Evolutionary conservation across 139 green algal genomes (phyloP), one percentile per base, ranked within the genome.

Genomic region (Micractinium sp.): DNA sequence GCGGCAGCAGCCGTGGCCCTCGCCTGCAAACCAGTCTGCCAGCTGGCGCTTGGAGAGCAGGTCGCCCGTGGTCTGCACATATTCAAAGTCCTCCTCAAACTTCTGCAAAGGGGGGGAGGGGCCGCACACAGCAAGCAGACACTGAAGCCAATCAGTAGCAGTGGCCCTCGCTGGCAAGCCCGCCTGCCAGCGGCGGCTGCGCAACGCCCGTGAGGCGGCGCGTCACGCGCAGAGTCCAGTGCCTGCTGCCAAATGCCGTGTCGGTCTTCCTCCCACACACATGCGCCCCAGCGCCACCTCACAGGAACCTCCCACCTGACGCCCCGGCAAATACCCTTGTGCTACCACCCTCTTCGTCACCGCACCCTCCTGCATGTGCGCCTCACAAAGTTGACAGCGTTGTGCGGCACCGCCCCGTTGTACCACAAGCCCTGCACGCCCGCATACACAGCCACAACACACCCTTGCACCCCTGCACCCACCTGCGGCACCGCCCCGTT

Each of bases 61-160:
- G 18, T 36, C 5, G 25, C 86, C 86, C 18, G 29, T 83, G 74
- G 61, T n/a, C 27, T 61, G 60, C 60, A 89, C 86, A 25, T 89
- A 83, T 36, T 89, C 86, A 47, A 85, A 89, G 5, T 56, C 47
- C 12, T 29, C 18, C 14, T 47, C 81, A 23, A 86, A 35, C 33
- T 31, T 33, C 67, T 88, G 67, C 27, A 53, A 27, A 5, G 63
- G 31, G 20, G 35, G 25, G 33, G 0, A 1, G 25, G 33, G 19
- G 29, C 73, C 7, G 13, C 31, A 47, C 29, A 41, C 5, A 31
- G 29, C 31, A 41, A 79, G n/a, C 31, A 79, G 13, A n/a, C n/a
- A n/a, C n/a, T n/a, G n/a, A n/a, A n/a, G n/a, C n/a, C n/a, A n/a
- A n/a, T n/a, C n/a, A n/a, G n/a, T n/a, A n/a, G n/a, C n/a, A n/a